Conservation (phyloP, 2,329 filamentous ascomycete genomes). For the Paramyrothecium roridum region DNA sequence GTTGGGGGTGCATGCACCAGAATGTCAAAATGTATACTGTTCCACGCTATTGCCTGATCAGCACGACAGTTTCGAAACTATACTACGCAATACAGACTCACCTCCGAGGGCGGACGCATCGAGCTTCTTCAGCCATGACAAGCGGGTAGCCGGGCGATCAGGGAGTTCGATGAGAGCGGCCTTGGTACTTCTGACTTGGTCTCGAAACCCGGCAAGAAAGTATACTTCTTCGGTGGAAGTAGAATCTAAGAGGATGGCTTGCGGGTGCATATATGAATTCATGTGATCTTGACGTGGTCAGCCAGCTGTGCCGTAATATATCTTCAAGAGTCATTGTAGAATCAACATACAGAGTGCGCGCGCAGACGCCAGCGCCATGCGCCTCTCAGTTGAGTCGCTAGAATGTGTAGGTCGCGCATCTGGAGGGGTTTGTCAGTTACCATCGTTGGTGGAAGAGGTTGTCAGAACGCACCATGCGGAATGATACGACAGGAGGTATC, state of each 20-base stretch:
- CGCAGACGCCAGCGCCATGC: slow-evolving; percentile 62
- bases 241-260: slow-evolving; percentile 71
- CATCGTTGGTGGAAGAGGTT: neutral
- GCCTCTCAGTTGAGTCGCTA: slow-evolving; percentile 64
- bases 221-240: slow-evolving; percentile 64
- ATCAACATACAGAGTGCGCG: slow-evolving; percentile 58
- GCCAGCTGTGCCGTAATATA: neutral
- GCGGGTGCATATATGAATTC: slow-evolving; percentile 70
- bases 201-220: slow-evolving; percentile 59
- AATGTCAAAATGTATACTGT: slow-evolving; percentile 75
- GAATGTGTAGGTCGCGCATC: slow-evolving; percentile 76
- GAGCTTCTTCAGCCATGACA: slow-evolving; percentile 76
- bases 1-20: slow-evolving; percentile 71
- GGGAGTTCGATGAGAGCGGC: slow-evolving; percentile 76
- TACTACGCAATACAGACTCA: slow-evolving; percentile 25
- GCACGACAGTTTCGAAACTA: neutral
- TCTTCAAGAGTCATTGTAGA: too few relatives aligned
- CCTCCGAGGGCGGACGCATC: slow-evolving; percentile 68
- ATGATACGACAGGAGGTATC: slow-evolving; percentile 64
- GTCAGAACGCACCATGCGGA: slow-evolving; percentile 44
- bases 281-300: slow-evolving; percentile 56
- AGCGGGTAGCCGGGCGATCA: slow-evolving; percentile 53
- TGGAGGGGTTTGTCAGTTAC: slow-evolving; percentile 24
- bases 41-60: slow-evolving; percentile 60
- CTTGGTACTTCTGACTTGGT: slow-evolving; percentile 46